phyloP scores from a whole-genome alignment of 768 basidiomycete species.

The Boletus eberwhitei region DNA sequence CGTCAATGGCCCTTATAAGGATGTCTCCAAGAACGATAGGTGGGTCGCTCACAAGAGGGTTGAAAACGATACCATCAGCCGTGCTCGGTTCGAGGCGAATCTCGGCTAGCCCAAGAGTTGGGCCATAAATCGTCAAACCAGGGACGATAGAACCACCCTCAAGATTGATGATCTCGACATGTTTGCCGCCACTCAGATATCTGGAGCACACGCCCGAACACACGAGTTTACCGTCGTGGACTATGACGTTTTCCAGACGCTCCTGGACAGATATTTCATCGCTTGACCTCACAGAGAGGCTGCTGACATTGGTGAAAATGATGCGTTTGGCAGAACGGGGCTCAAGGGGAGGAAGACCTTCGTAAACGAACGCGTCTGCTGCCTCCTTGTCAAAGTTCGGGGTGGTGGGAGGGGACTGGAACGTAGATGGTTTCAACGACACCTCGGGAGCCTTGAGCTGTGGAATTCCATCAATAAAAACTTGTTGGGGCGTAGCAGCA shows the following conservation, averaged over 20 bases:
- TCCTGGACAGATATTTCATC: slow-evolving; percentile 27
- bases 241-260: slow-evolving; percentile 30
- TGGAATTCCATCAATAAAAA: slow-evolving; percentile 83
- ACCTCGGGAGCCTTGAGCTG: slow-evolving; percentile 55
- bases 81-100: slow-evolving; percentile 69
- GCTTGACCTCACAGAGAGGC: slow-evolving; percentile 37
- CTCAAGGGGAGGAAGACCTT: slow-evolving; percentile 73
- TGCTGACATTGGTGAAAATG: slow-evolving; percentile 64
- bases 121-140: slow-evolving; percentile 69
- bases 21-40: slow-evolving; percentile 30
- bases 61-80: slow-evolving; percentile 59
- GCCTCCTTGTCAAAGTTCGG: slow-evolving; percentile 75
- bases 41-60: slow-evolving; percentile 44
- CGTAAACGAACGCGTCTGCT: slow-evolving; percentile 53
- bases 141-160: slow-evolving; percentile 70
- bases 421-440: slow-evolving; percentile 35
- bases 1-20: slow-evolving; percentile 40
- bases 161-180: slow-evolving; percentile 52
- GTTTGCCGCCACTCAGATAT: slow-evolving; percentile 12
- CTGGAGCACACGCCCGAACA: slow-evolving; percentile 43
- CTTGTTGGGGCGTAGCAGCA: slow-evolving; percentile 69
- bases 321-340: slow-evolving; percentile 38
- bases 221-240: slow-evolving; percentile 49
- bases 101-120: slow-evolving; percentile 65
- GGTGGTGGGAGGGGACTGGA: slow-evolving; percentile 49